Evolutionary conservation across 768 basidiomycete genomes (phyloP).

Genomic region (Pleurotus giganteus): DNA sequence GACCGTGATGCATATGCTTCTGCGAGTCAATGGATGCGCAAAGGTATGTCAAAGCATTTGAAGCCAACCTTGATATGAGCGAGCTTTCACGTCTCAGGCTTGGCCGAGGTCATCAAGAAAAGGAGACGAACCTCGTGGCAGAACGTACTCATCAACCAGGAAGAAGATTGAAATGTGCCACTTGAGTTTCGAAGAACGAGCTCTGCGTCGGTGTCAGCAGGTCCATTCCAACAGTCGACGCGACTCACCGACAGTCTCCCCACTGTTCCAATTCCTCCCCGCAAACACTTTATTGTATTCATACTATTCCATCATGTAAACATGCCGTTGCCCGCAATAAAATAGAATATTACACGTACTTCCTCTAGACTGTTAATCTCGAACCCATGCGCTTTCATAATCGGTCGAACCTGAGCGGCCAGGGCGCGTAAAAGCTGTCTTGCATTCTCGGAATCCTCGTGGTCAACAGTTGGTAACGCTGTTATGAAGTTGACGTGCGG

Average conservation of each 20-base stretch:
- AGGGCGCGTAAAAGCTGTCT: conserved; percentile 72
- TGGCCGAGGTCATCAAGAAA: neutral
- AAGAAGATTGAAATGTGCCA: conserved; percentile 60
- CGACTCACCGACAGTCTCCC: conserved; percentile 68
- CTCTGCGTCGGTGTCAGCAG: conserved; percentile 43
- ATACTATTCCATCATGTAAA: conserved; percentile 44
- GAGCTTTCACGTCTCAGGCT: conserved; percentile 39
- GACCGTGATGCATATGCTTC: conserved; percentile 81
- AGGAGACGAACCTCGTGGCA: conserved; percentile 71
- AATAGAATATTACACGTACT: conserved; percentile 34
- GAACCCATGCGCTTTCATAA: conserved; percentile 82
- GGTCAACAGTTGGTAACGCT: conserved; percentile 41
- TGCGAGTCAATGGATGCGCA: neutral
- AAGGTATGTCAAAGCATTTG: conserved; percentile 2
- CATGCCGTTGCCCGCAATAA: neutral
- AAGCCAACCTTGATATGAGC: conserved; percentile 73
- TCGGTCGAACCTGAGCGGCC: conserved; percentile 78
- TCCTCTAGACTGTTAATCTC: conserved; percentile 79
- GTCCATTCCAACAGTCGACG: neutral
- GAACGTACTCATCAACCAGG: conserved; percentile 72
- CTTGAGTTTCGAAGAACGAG: conserved; percentile 65
- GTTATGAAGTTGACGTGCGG: conserved; percentile 76
- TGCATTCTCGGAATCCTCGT: conserved; percentile 56
- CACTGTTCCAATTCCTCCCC: conserved; percentile 83
- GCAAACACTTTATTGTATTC: conserved; percentile 76